Evolutionary conservation across 2,329 filamentous ascomycete genomes (phyloP), one percentile per base, ranked within the genome.

Genomic region (Verticillium isaacii): DNA sequence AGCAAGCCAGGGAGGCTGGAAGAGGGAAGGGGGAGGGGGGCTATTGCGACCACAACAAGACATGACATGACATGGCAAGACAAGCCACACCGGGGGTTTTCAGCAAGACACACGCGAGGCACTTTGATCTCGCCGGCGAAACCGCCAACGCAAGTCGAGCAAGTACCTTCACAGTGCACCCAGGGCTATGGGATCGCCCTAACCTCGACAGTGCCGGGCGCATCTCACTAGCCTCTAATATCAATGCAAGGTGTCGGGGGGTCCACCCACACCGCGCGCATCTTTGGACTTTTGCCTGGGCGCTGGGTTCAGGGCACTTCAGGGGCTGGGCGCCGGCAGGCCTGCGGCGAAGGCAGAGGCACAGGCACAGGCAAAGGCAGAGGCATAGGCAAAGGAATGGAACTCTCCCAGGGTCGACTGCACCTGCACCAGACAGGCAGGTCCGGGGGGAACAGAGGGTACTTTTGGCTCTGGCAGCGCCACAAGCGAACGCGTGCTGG

Each of bases 111-210:
- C 41, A 52, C 45, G 23, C n/a, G 45, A 23, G 45, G 45, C 45
- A 52, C 45, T 52, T 23, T 52, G 45, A 9, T 19, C n/a, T 25
- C 19, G 19, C 9, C 6, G 1, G 12, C 37, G 19, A 23, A 8
- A 52, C 19, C 45, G 23, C 45, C 29, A 6, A n/a, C 45, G 45
- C 19, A 25, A n/a, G 23, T 52, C 17, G 29, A 29, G 29, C 29
- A 52, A 52, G 45, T 52, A 52, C 45, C 45, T 36, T 60, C 58
- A 54, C 62, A 62, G 64, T 64, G 62, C 37, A 65, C 64, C 64
- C 64, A 63, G 58, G 62, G 62, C 52, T 45, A 63, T 64, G 64
- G 64, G 62, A 66, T 63, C 58, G 57, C n/a, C 63, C 63, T 64
- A 61, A 61, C 52, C 59, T 58, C 61, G 62, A 65, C 62, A 63